phyloP scores from a whole-genome alignment of 768 basidiomycete species.

The Tremella fuciformis region DNA sequence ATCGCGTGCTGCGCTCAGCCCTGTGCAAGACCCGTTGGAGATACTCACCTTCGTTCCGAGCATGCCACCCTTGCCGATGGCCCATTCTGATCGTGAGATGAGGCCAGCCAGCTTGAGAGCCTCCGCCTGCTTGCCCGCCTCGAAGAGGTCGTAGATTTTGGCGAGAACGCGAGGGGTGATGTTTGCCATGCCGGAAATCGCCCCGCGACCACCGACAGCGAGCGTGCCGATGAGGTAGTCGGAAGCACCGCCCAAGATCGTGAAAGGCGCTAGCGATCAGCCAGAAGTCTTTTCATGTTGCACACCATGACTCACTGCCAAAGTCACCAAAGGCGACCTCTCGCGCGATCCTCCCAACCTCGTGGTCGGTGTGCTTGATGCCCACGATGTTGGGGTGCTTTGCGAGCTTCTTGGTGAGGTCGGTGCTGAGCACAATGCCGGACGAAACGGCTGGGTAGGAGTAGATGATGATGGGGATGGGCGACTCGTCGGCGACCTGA shows the following conservation, averaged over 20 bases:
- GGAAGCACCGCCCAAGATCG: conserved; percentile 23
- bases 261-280: conserved; percentile 10
- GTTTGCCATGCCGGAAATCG: conserved; percentile 28
- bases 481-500: conserved; percentile 47
- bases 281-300: neutral
- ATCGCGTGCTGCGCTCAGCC: conserved; percentile 10
- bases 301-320: no score
- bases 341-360: conserved; percentile 43
- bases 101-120: conserved; percentile 17
- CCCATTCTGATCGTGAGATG: conserved; percentile 18
- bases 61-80: conserved; percentile 20
- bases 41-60: conserved; percentile 22
- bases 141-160: conserved; percentile 16
- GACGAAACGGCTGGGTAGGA: conserved; percentile 48
- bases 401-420: conserved; percentile 44
- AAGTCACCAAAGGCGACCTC: no score
- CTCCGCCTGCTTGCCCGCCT: conserved; percentile 9
- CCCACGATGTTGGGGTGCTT: conserved; percentile 51
- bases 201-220: conserved; percentile 22
- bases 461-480: conserved; percentile 49
- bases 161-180: conserved; percentile 13
- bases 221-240: conserved; percentile 24
- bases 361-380: conserved; percentile 52
- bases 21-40: neutral
- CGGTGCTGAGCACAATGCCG: conserved; percentile 49